phyloP scores from a whole-genome alignment of 441 rosid genomes.

The Populus hybrid region DNA sequence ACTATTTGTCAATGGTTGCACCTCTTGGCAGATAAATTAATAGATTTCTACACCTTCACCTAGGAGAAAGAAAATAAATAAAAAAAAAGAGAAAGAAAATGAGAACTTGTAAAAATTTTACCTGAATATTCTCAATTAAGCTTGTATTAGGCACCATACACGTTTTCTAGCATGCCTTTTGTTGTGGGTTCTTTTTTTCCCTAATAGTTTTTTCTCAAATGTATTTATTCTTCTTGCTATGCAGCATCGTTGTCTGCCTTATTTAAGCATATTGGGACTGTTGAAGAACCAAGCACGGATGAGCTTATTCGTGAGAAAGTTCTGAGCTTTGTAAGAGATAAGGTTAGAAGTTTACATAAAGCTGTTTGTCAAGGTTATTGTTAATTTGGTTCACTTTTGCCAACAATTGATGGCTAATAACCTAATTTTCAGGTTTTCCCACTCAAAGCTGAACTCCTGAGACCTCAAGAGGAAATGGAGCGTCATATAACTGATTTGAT shows the following conservation, averaged over 20 bases:
- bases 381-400: neutral
- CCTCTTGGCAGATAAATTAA: neutral
- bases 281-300: constrained; percentile 69
- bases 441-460: constrained; percentile 78
- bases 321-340: constrained; percentile 77
- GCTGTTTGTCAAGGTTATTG: neutral
- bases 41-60: neutral
- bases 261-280: constrained; percentile 74
- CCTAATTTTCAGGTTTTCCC: constrained; percentile 69
- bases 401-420: constrained; percentile 10
- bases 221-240: constrained; percentile 18
- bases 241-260: constrained; percentile 82
- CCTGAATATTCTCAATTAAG: neutral
- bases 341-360: constrained; percentile 41
- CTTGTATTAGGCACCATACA: neutral
- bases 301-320: constrained; percentile 86
- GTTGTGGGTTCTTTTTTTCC: neutral
- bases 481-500: constrained; percentile 84
- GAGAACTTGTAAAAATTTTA: neutral
- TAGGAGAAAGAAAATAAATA: neutral
- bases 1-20: neutral
- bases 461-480: constrained; percentile 95
- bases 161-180: neutral
- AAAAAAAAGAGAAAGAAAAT: too few species aligned
- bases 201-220: neutral